Conservation (phyloP, 1,284 basidiomycete genomes). For the Leccinum glutinopallens region DNA sequence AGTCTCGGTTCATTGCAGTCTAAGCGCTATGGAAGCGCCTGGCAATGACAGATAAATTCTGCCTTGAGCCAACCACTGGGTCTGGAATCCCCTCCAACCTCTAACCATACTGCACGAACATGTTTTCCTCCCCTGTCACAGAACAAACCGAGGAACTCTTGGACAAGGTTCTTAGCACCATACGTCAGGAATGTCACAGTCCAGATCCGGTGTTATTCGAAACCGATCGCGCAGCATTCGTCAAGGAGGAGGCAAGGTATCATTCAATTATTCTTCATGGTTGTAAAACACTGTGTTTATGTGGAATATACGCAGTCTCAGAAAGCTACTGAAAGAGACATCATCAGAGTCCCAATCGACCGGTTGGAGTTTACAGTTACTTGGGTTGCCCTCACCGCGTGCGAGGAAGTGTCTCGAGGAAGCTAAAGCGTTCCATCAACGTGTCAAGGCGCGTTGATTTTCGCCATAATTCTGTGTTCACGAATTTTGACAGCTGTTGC, state of each 20-base stretch:
- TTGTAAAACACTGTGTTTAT: conserved; percentile 2
- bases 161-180: conserved; percentile 10
- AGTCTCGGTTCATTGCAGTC: not conserved
- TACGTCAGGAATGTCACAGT: conserved; percentile 5
- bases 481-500: not conserved
- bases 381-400: conserved; percentile 14
- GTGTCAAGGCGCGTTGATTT: conserved; percentile 11
- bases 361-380: not conserved
- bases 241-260: conserved; percentile 19
- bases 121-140: conserved; percentile 15
- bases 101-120: conserved; percentile 5
- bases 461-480: not conserved
- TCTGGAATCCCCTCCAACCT: not conserved
- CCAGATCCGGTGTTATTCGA: conserved; percentile 13
- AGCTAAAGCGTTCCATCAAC: conserved; percentile 10
- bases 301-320: conserved; percentile 11
- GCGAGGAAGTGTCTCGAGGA: conserved; percentile 8
- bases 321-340: conserved; percentile 6
- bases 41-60: conserved; percentile 22
- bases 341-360: not conserved
- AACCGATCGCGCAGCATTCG: conserved; percentile 1
- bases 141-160: conserved; percentile 8
- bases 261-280: not conserved
- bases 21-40: conserved; percentile 2
- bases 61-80: not conserved